Base-by-base conservation (phyloP, 225 moss, liverwort and hornwort species). In the Bryoerythrophyllum caledonicum region DNA sequence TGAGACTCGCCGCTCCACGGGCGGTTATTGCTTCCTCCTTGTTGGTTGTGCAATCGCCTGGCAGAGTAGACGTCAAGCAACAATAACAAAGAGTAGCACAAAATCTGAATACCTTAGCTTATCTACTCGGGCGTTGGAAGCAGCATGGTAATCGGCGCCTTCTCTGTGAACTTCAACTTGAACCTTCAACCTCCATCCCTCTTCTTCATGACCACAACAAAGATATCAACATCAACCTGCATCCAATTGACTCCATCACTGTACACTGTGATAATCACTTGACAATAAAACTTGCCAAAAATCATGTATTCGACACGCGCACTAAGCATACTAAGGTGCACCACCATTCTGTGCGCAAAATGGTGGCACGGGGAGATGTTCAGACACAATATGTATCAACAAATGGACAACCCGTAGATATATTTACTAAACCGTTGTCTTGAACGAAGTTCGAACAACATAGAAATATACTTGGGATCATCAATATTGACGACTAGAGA, bases 171-270 rank as follows among this genome's bases (percentile, higher is more conserved):
- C n/a, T 55, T 10, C 41, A 21, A 23, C n/a, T n/a, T n/a, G n/a
- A 21, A 1, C 16, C 19, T 4, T 49, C 4, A 8, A 0, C 1
- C 5, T 1, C 4, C 7, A n/a, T 0, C 8, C 7, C 5, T 20
- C 8, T 23, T n/a, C 5, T 20, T 23, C 0, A 2, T 23, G 8
- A 55, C 21, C 21, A 1, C 1, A 20, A 0, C 23, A 21, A 7
- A 0, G 8, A 41, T 5, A 41, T 41, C 10, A 0, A 7, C n/a
- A 23, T 5, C 7, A 2, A 55, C 4, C n/a, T 55, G 7, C 23
- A 23, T 5, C 10, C 10, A 41, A 4, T 23, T 8, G 23, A 55
- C 1, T 16, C 7, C 4, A 23, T 23, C 2, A 7, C 1, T 3
- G 15, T 27, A 0, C 3, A 27, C 1, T 58, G 14, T 1, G 5